phyloP scores from a whole-genome alignment of 768 basidiomycete species.

The Agrocybe praecox region DNA sequence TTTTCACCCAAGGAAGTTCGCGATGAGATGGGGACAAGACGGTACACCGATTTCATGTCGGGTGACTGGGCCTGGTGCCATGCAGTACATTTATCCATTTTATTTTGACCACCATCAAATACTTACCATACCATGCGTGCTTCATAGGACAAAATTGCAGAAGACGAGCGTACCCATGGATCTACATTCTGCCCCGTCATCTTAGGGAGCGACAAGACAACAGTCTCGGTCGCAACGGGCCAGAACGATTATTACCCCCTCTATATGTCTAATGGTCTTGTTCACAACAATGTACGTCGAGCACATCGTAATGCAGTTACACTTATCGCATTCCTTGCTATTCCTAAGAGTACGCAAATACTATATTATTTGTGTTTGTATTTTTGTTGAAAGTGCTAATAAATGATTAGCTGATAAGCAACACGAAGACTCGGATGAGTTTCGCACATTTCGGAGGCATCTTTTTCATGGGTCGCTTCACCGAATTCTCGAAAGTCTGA shows the following conservation, averaged over 20 bases:
- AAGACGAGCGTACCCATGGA: slow-evolving; percentile 23
- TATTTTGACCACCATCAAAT: slow-evolving; percentile 1
- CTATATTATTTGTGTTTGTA: slow-evolving; percentile 9
- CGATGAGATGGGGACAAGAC: slow-evolving; percentile 22
- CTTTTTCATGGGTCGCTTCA: slow-evolving; percentile 31
- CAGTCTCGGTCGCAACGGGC: slow-evolving; percentile 36
- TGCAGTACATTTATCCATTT: slow-evolving; percentile 25
- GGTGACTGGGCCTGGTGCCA: slow-evolving; percentile 44
- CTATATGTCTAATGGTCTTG: slow-evolving; percentile 33
- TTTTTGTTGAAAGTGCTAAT: too few relatives aligned
- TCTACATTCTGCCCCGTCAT: slow-evolving; percentile 33
- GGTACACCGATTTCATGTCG: slow-evolving; percentile 39
- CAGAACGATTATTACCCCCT: slow-evolving; percentile 38
- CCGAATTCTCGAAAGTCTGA: slow-evolving; percentile 20
- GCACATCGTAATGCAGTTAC: slow-evolving; percentile 31
- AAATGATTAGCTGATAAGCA: too few relatives aligned
- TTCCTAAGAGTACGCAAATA: slow-evolving; percentile 7
- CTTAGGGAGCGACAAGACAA: slow-evolving; percentile 41
- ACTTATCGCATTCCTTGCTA: slow-evolving; percentile 12
- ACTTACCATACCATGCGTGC: not conserved
- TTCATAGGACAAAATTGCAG: slow-evolving; percentile 25
- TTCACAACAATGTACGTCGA: slow-evolving; percentile 30
- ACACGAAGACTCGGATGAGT: slow-evolving; percentile 3
- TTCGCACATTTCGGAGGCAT: slow-evolving; percentile 27
- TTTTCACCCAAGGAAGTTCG: slow-evolving; percentile 27